These are phyloP conservation scores for Haplosporangium sp. DNA, from an alignment of 371 early-diverging fungal species.

Conservation along the genomic window DNA sequence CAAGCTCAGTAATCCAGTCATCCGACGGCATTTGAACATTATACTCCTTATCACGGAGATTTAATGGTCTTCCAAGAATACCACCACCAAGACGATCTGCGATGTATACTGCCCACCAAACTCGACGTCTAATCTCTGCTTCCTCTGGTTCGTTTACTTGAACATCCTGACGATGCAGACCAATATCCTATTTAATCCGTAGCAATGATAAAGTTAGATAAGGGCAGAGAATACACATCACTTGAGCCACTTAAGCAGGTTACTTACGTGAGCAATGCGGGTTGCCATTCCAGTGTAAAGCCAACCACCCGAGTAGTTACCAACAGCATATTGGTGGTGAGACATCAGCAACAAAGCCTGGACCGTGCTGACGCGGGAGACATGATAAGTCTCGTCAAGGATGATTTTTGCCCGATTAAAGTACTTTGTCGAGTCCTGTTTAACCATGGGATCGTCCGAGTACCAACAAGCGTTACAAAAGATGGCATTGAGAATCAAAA, in stretches of 20 bases:
- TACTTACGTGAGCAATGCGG: constrained; percentile 50
- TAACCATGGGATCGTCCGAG: constrained; percentile 50
- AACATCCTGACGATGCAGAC: constrained; percentile 52
- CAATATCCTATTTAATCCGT: constrained; percentile 33
- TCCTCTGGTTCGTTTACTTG: constrained; percentile 45
- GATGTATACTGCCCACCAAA: constrained; percentile 56
- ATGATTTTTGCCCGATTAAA: constrained; percentile 55
- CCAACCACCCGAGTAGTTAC: constrained; percentile 57
- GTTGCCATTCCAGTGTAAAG: constrained; percentile 55
- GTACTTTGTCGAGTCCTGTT: constrained; percentile 53
- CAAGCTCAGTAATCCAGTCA: constrained; percentile 43
- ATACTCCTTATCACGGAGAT: constrained; percentile 54
- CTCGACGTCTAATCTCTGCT: constrained; percentile 47
- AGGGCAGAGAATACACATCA: neutral
- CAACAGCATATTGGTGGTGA: constrained; percentile 55
- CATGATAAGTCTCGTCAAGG: constrained; percentile 55
- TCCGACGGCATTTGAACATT: constrained; percentile 53
- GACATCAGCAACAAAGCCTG: constrained; percentile 53
- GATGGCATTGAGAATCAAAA: constrained; percentile 54
- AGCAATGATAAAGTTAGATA: neutral
- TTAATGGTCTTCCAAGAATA: constrained; percentile 46
- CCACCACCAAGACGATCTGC: constrained; percentile 55
- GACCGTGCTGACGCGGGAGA: constrained; percentile 46
- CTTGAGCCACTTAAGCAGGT: neutral
- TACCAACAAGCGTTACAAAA: constrained; percentile 57